Conservation (phyloP, 2,329 filamentous ascomycete genomes). For the Sphaceloma murrayae region DNA sequence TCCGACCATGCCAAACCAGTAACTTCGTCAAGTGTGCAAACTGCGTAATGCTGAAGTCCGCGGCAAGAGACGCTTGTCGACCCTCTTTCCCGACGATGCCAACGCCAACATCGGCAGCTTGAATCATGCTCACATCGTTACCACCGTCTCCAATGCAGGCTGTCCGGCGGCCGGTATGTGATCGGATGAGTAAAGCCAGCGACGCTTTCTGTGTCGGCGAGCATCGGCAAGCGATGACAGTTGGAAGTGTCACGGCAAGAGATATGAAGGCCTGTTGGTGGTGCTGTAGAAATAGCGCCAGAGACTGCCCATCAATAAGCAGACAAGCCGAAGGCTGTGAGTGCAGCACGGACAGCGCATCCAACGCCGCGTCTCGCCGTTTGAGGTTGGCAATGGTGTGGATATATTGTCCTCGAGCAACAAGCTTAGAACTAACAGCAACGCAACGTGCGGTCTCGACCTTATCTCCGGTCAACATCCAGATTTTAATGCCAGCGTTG, state of each 20-base stretch:
- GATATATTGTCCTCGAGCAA: slow-evolving; percentile 88
- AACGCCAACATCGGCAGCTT: slow-evolving; percentile 93
- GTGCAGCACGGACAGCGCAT: slow-evolving; percentile 78
- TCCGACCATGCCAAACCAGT: slow-evolving; percentile 96
- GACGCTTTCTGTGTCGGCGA: slow-evolving; percentile 96
- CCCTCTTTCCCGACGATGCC: slow-evolving; percentile 98
- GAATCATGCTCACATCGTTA: slow-evolving; percentile 98
- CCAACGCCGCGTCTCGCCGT: slow-evolving; percentile 73
- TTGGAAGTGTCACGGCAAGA: slow-evolving; percentile 74
- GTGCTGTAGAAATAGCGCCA: slow-evolving; percentile 71
- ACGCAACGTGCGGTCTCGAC: slow-evolving; percentile 96
- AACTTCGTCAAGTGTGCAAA: slow-evolving; percentile 93
- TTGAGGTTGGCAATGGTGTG: slow-evolving; percentile 72
- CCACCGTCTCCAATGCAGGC: slow-evolving; percentile 97
- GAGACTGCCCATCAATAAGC: slow-evolving; percentile 87
- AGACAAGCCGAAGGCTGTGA: slow-evolving; percentile 80
- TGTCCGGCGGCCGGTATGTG: slow-evolving; percentile 86
- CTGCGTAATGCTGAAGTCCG: slow-evolving; percentile 92
- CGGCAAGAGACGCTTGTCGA: slow-evolving; percentile 83
- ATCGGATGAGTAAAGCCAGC: slow-evolving; percentile 78
- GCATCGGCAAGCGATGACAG: slow-evolving; percentile 92
- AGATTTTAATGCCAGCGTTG: slow-evolving; percentile 97
- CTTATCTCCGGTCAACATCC: slow-evolving; percentile 99
- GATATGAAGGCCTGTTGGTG: slow-evolving; percentile 81
- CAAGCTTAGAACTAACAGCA: slow-evolving; percentile 86